Base-by-base conservation (phyloP, 2,329 filamentous ascomycete genomes). In the Dactylellina haptotyla region DNA sequence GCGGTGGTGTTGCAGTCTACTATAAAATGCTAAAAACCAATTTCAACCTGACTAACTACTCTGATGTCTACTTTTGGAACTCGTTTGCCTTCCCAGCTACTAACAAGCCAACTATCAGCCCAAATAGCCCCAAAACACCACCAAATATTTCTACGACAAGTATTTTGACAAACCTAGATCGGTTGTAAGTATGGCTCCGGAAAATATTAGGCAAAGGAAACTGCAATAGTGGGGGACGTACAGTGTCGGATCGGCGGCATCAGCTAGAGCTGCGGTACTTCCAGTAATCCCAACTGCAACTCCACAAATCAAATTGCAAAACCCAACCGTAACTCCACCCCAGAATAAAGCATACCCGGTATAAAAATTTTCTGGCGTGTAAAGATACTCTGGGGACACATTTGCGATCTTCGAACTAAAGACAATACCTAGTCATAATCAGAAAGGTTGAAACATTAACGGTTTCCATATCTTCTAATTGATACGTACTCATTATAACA, bases 61-160 rank as follows among this genome's bases (percentile, higher is more conserved):
- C 18, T 18, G n/a, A 1, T 32, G 10, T 4, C 16, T 67, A 62
- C 51, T 67, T 66, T 43, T 56, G 41, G 76, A 97, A 96, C 75
- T 93, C 91, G 23, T 84, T 80, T 25, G 95, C 93, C 82, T 95
- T 96, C 80, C 89, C 87, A 70, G 92, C 91, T 58, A 98, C 87
- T 76, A 99, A 85, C 63, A 99, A 86, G 48, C 96, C 95, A 77
- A 99, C 89, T 79, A 99, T 99, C 76, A 99, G 86, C 70, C 95
- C 96, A 79, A 99, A 99, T 2, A 99, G 88, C 76, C 96, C 95
- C 9, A 99, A 86, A 53, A 99, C 94, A 41, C 94, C 98, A 81
- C 93, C 97, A 85, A 99, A 99, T 81, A 99, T 99, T 83, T 99
- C 96, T 79, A 99, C 96, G 77, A 99, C 94, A 58, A 99, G 88